Evolutionary conservation across 192 early-diverging fungal genomes (phyloP).

Genomic region (Allomyces macrogynus): DNA sequence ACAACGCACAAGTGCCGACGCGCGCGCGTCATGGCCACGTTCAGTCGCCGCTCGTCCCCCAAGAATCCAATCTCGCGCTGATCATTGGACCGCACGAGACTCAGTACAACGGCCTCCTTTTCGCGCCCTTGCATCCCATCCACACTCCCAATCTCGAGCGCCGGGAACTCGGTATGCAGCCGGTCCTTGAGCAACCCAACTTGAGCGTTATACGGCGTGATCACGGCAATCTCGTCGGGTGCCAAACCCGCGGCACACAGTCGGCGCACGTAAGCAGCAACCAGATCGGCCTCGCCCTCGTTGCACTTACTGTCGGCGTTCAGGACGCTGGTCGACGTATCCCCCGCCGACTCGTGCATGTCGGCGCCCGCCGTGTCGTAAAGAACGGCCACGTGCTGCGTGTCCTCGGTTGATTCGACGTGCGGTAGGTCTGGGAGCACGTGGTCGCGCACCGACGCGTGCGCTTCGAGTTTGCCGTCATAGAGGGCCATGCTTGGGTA

Average conservation of each 20-base stretch:
- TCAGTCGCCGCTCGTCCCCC: constrained; percentile 55
- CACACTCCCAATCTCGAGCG: constrained; percentile 60
- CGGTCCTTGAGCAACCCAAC: constrained; percentile 28
- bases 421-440: constrained; percentile 38
- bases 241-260: constrained; percentile 42
- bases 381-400: constrained; percentile 32
- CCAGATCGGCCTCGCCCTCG: constrained; percentile 49
- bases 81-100: constrained; percentile 61
- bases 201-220: constrained; percentile 72
- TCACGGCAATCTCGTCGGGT: constrained; percentile 51
- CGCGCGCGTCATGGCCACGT: constrained; percentile 78
- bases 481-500: constrained; percentile 56
- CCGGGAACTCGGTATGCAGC: constrained; percentile 29
- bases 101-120: constrained; percentile 64
- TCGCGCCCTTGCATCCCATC: constrained; percentile 87
- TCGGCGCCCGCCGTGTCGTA: constrained; percentile 43
- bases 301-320: constrained; percentile 48
- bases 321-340: neutral
- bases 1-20: constrained; percentile 69
- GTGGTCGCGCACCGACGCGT: constrained; percentile 37
- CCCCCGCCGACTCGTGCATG: constrained; percentile 17
- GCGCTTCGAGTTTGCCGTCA: constrained; percentile 37
- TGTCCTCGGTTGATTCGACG: constrained; percentile 38
- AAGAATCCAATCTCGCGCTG: constrained; percentile 66
- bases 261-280: constrained; percentile 31